Evolutionary conservation across 225 moss, liverwort and hornwort species (phyloP).

Genomic region (Physcomitrium patens): DNA sequence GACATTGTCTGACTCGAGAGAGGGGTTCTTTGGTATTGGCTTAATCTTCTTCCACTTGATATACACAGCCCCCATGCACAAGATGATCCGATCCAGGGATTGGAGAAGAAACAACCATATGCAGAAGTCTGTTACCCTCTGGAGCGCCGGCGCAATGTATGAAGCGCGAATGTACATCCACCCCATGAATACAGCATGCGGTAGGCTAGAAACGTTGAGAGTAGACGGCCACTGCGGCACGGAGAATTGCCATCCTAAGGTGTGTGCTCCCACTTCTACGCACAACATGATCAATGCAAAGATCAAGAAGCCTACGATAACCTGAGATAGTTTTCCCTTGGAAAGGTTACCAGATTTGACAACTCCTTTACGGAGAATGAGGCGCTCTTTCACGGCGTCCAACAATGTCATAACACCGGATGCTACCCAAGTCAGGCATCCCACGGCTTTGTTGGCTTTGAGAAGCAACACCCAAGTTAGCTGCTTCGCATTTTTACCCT

Average conservation of each 20-base stretch:
- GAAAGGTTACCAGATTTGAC: constrained; percentile 40
- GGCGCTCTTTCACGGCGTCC: constrained; percentile 68
- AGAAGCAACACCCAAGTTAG: constrained; percentile 72
- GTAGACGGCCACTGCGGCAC: constrained; percentile 41
- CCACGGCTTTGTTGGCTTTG: constrained; percentile 70
- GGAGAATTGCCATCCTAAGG: constrained; percentile 72
- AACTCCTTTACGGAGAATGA: constrained; percentile 63
- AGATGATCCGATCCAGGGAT: constrained; percentile 61
- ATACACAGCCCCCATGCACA: constrained; percentile 64
- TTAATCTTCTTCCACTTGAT: constrained; percentile 59
- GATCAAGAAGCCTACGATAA: constrained; percentile 62
- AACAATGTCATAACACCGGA: constrained; percentile 63
- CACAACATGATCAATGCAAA: constrained; percentile 66
- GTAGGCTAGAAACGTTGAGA: constrained; percentile 1
- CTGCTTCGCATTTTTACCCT: constrained; percentile 81
- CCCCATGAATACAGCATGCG: constrained; percentile 24
- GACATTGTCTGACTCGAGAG: constrained; percentile 57
- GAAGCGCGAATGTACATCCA: constrained; percentile 29
- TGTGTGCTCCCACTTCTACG: constrained; percentile 64
- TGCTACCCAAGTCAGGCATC: constrained; percentile 68
- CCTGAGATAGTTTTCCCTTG: constrained; percentile 65
- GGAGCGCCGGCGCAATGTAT: constrained; percentile 63
- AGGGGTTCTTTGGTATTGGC: constrained; percentile 48
- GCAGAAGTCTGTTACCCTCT: constrained; percentile 63
- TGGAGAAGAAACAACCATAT: constrained; percentile 71